A percentile compares a stretch with the other conserved stretches of the same genome.
phyloP scores from a whole-genome alignment of 2,329 filamentous ascomycete genomes.

The Phyllachora maydis region DNA sequence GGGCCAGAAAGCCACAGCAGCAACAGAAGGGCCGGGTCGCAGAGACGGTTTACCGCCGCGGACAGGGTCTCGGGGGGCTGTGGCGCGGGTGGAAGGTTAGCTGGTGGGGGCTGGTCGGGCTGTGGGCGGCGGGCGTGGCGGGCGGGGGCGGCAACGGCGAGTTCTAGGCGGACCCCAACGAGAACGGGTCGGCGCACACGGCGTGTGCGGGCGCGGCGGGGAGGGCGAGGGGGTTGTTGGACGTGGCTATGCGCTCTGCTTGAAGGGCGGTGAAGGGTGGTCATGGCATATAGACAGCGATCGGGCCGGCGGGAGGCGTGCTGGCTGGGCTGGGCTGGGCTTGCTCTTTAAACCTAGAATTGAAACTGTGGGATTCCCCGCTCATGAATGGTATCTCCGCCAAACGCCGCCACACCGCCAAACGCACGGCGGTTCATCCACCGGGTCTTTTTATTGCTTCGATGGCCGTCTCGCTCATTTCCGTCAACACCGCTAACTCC shows the following conservation, averaged over 20 bases:
- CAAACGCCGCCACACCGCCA: too few relatives aligned
- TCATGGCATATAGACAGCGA: slow-evolving; percentile 2
- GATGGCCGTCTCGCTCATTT: too few relatives aligned
- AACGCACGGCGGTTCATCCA: too few relatives aligned
- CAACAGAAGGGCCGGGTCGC: slow-evolving; percentile 14
- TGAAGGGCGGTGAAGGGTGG: slow-evolving; percentile 1
- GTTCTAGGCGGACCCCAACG: slow-evolving; percentile 19
- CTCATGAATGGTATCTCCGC: slow-evolving; percentile 8
- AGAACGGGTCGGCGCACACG: neutral
- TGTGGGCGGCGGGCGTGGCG: slow-evolving; percentile 50
- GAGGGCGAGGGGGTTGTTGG: neutral
- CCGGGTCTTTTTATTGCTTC: too few relatives aligned
- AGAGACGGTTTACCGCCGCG: slow-evolving; percentile 28
- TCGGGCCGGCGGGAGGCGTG: too few relatives aligned
- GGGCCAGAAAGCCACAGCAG: too few relatives aligned
- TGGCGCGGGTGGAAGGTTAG: slow-evolving; percentile 61
- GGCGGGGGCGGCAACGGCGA: slow-evolving; percentile 39
- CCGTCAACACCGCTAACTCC: too few relatives aligned
- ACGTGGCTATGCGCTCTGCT: neutral
- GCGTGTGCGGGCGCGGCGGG: neutral
- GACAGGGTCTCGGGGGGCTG: slow-evolving; percentile 47
- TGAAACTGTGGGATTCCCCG: too few relatives aligned
- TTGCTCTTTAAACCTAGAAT: too few relatives aligned
- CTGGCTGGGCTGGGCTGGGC: too few relatives aligned
- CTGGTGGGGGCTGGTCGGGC: slow-evolving; percentile 55